Evolutionary conservation across 192 early-diverging fungal species (phyloP).

Genomic region (Coemansia sp.): DNA sequence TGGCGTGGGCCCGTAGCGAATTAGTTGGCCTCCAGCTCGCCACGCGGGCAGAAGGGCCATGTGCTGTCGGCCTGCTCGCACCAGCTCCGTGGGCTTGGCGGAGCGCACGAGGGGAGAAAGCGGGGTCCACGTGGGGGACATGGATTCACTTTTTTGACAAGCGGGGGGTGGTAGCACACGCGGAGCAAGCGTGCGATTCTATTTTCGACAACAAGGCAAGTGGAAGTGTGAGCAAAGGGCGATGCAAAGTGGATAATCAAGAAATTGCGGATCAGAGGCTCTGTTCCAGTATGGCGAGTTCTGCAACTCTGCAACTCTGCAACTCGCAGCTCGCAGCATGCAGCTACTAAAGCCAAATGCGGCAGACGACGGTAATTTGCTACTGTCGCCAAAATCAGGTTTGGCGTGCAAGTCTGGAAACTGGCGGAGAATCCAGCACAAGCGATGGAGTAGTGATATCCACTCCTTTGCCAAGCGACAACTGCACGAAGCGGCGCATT

Average conservation of each 20-base stretch:
- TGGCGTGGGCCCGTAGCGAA: too few species aligned
- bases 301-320: constrained; percentile 1
- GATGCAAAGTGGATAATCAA: neutral
- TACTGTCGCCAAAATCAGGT: neutral
- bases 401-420: neutral
- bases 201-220: neutral
- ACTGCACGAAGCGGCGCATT: neutral
- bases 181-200: neutral
- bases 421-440: neutral
- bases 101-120: constrained; percentile 2
- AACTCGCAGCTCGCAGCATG: neutral
- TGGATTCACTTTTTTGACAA: neutral
- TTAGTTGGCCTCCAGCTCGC: neutral
- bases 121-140: neutral
- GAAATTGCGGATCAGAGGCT: constrained; percentile 1
- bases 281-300: neutral
- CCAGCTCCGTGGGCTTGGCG: neutral
- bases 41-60: neutral
- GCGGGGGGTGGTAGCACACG: neutral
- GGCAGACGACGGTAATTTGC: neutral
- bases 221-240: too few species aligned
- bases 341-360: neutral
- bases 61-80: neutral
- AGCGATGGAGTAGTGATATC: neutral
- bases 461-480: neutral